phyloP scores from a whole-genome alignment of 2,329 filamentous ascomycete species.

The Ophiostoma novo-ulmi region DNA sequence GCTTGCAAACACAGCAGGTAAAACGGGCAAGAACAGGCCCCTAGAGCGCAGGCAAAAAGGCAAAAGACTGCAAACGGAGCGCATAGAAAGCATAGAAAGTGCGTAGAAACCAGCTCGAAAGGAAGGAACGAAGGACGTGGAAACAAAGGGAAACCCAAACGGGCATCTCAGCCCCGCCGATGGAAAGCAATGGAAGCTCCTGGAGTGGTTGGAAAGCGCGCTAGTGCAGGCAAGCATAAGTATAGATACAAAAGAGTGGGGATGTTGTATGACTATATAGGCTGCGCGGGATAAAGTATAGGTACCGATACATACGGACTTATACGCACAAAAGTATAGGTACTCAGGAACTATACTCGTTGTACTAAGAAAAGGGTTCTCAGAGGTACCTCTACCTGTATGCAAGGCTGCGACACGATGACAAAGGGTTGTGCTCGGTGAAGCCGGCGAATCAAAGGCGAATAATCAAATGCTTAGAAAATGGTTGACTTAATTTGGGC shows the following conservation, averaged over 20 bases:
- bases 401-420: conserved; percentile 14
- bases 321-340: conserved; percentile 8
- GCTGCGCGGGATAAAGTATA: neutral
- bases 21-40: too few species aligned
- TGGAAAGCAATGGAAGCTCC: conserved; percentile 30
- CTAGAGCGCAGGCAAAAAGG: neutral
- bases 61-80: neutral
- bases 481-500: neutral
- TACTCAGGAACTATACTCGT: neutral
- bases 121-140: neutral
- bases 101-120: neutral
- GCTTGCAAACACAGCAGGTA: too few species aligned
- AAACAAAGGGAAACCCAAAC: conserved; percentile 22
- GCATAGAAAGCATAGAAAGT: neutral
- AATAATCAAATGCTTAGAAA: neutral
- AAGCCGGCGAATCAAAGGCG: conserved; percentile 8
- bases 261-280: neutral
- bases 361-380: too few species aligned
- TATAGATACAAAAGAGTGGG: conserved; percentile 9
- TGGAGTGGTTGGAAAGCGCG: conserved; percentile 25
- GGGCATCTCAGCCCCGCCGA: conserved; percentile 28
- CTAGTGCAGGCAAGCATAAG: conserved; percentile 9
- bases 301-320: neutral
- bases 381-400: neutral
- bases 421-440: neutral